Evolutionary conservation across 73 alveolate species (phyloP).

Genomic region (Blepharisma japonicum): DNA sequence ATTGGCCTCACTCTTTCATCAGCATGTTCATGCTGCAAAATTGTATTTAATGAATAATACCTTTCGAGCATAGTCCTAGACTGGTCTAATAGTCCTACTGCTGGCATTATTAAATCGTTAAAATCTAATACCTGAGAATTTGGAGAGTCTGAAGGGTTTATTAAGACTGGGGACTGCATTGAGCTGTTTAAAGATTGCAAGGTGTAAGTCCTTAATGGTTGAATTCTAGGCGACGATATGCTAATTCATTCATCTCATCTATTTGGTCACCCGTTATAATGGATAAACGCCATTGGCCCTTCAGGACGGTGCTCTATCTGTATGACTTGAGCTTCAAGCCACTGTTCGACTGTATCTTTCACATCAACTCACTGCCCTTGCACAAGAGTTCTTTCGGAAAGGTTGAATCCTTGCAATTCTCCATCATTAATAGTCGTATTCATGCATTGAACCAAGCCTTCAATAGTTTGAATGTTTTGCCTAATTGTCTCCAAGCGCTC

Average conservation of each 20-base stretch:
- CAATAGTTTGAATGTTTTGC: slow-evolving; percentile 43
- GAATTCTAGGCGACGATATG: slow-evolving; percentile 67
- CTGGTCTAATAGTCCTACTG: slow-evolving; percentile 4
- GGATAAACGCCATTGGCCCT: slow-evolving; percentile 65
- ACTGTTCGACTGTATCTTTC: slow-evolving; percentile 89
- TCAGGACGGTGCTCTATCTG: slow-evolving; percentile 54
- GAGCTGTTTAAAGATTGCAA: slow-evolving; percentile 65
- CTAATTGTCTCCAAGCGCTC: slow-evolving; percentile 53
- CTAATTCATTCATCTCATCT: slow-evolving; percentile 95
- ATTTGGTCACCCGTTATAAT: slow-evolving; percentile 93
- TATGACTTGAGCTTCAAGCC: slow-evolving; percentile 91
- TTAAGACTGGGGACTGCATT: slow-evolving; percentile 76
- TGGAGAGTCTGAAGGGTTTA: slow-evolving; percentile 65
- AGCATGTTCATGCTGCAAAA: too few relatives aligned
- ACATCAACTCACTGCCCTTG: slow-evolving; percentile 93
- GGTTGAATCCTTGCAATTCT: too few relatives aligned
- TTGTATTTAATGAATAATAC: too few relatives aligned
- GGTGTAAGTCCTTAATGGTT: slow-evolving; percentile 76
- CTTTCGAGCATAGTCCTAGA: neutral
- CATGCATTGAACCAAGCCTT: slow-evolving; percentile 30
- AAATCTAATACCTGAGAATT: neutral
- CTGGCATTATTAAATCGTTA: neutral
- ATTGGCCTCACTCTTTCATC: neutral
- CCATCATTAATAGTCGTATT: too few relatives aligned
- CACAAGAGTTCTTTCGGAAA: slow-evolving; percentile 45